Evolutionary conservation across 208 protist genomes (phyloP), one percentile per base, ranked within the genome.

Genomic region (Trypanosomatidae sp.): DNA sequence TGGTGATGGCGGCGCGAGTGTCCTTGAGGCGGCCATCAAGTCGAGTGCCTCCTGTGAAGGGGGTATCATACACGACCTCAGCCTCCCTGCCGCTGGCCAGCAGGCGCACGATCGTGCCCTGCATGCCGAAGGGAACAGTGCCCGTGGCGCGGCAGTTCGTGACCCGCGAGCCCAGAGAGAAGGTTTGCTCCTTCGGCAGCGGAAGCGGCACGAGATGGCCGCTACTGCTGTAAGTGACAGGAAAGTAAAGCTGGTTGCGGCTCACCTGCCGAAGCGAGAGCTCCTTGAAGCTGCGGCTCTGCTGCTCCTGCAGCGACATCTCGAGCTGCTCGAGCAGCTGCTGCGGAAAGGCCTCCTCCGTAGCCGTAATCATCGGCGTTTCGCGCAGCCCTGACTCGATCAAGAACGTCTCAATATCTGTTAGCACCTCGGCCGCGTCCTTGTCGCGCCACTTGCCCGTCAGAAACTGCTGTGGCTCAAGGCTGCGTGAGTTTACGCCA

Each of bases 31-130:
- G 80, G 5, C 94, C 94, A 50, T 89, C 90, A n/a, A 98, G 85
- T 33, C 76, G 74, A 12, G 79, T 86, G 9, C 91, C 92, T 12
- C 89, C 89, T n/a, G 83, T 86, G 84, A 96, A 98, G 15, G 84
- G 76, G 49, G 81, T 70, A 80, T 98, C 94, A 82, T 94, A 95
- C 19, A 98, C 85, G 41, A 98, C 92, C 74, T 98, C 92, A 39
- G 90, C 94, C 53, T 95, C 85, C 17, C 85, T 73, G 17, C 87
- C 82, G 53, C 83, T 85, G 53, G 83, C 81, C 33, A 96, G 84
- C 50, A 98, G 69, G n/a, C 94, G 90, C 64, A 96, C 86, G 66
- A 98, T 85, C 28, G 89, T 95, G 64, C 94, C 94, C 8, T 71
- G 70, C 2, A 85, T 79, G 5, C 94, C 94, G 70, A 98, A 98